Conservation (phyloP, 2,329 filamentous ascomycete genomes). For the Hypoxylon sp. region DNA sequence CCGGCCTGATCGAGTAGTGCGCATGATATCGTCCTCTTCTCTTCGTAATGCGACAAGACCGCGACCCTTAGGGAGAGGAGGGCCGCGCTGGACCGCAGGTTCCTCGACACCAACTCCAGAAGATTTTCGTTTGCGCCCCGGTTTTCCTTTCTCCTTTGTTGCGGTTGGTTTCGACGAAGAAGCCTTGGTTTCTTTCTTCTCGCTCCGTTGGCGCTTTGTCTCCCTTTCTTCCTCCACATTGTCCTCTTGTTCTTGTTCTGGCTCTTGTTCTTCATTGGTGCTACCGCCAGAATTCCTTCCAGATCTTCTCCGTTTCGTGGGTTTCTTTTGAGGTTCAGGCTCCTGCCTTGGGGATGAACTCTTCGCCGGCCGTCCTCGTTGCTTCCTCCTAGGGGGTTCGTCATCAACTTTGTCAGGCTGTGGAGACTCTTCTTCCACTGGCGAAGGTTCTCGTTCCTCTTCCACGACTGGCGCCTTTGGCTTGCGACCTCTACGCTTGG, state of each 20-base stretch:
- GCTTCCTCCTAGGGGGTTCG: constrained; percentile 48
- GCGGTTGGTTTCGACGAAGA: constrained; percentile 44
- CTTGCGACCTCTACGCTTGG: constrained; percentile 51
- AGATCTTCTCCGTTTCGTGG: constrained; percentile 47
- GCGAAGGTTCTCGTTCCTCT: constrained; percentile 38
- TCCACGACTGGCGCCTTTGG: constrained; percentile 47
- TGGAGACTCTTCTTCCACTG: constrained; percentile 25
- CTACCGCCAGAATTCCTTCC: constrained; percentile 41
- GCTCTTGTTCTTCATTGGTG: constrained; percentile 33
- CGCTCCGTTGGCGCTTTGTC: constrained; percentile 49
- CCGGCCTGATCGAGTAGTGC: constrained; percentile 81
- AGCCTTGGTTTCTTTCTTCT: constrained; percentile 44
- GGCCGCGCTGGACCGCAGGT: constrained; percentile 66
- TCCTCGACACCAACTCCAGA: constrained; percentile 63
- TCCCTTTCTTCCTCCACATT: constrained; percentile 44
- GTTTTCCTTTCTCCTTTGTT: constrained; percentile 52
- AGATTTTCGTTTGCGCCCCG: constrained; percentile 57
- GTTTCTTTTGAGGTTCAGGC: constrained; percentile 42
- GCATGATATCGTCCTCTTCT: constrained; percentile 65
- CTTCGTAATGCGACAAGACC: constrained; percentile 68
- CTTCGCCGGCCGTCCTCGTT: constrained; percentile 50
- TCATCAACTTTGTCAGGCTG: constrained; percentile 43
- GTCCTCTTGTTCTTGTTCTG: constrained; percentile 40
- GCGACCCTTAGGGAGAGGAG: constrained; percentile 69
- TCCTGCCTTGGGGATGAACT: constrained; percentile 34